These are phyloP conservation scores for Primulina huaijiensis DNA, from an alignment of 257 asterid species.

Conservation along the genomic window DNA sequence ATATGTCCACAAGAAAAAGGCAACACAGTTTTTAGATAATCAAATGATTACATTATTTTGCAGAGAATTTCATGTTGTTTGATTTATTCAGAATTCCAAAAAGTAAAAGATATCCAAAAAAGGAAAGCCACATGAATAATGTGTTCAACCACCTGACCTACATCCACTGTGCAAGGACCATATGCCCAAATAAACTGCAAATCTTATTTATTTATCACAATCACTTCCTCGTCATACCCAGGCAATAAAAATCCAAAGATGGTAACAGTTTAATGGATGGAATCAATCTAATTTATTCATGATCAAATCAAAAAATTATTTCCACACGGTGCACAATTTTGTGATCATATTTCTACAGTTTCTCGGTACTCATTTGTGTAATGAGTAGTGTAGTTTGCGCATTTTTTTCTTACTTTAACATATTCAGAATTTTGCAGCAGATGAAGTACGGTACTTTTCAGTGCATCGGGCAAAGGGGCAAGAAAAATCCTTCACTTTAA, in stretches of 20 bases:
- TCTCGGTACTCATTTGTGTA: not conserved
- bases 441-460: not conserved
- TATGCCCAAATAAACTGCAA: not conserved
- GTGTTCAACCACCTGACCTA: not conserved
- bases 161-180: not conserved
- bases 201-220: not conserved
- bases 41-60: not conserved
- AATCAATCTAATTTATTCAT: not conserved
- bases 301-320: not conserved
- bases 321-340: not conserved
- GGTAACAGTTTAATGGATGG: not conserved
- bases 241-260: not conserved
- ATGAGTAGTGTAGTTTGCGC: not conserved
- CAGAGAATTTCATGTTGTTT: not conserved
- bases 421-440: not conserved
- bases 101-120: not conserved
- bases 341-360: not conserved
- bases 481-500: too few relatives aligned
- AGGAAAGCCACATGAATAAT: not conserved
- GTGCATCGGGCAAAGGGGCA: not conserved
- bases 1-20: not conserved
- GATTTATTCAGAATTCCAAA: not conserved
- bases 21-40: not conserved
- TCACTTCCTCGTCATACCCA: not conserved
- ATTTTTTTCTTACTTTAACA: too few relatives aligned